Percentiles rank a stretch among this genome's conserved stretches.
These are phyloP conservation scores for Fomitopsis pulvina DNA, from an alignment of 768 basidiomycete genomes.

Conservation along the genomic window DNA sequence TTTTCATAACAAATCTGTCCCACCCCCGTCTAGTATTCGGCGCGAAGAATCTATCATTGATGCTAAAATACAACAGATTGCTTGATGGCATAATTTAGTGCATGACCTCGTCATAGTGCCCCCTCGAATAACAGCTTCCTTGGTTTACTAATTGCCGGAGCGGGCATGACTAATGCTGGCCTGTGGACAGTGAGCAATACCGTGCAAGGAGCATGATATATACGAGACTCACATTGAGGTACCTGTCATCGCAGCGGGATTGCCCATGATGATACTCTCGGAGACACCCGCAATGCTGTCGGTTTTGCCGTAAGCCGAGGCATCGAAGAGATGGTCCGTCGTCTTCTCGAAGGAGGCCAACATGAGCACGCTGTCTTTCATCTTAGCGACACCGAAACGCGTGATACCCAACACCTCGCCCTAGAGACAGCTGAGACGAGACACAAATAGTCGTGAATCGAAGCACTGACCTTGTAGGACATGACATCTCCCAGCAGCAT, in stretches of 20 bases:
- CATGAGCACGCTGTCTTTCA: constrained; percentile 99
- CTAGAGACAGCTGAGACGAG: constrained; percentile 31
- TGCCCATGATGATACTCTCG: constrained; percentile 99
- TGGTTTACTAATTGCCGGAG: constrained; percentile 30
- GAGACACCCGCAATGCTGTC: constrained; percentile 96
- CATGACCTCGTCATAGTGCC: constrained; percentile 20
- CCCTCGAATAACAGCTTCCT: constrained; percentile 33
- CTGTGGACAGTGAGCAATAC: constrained; percentile 14
- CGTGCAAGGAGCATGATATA: neutral
- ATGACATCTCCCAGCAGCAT: constrained; percentile 99
- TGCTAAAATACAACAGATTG: neutral
- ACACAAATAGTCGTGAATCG: neutral
- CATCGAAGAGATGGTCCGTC: constrained; percentile 98
- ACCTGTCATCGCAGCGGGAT: constrained; percentile 88
- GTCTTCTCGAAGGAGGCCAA: constrained; percentile 99
- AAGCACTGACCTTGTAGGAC: constrained; percentile 77
- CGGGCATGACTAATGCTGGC: constrained; percentile 33
- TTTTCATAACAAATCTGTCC: neutral
- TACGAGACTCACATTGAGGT: constrained; percentile 75
- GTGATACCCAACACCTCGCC: constrained; percentile 98
- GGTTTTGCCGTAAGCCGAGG: constrained; percentile 91
- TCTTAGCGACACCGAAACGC: constrained; percentile 97
- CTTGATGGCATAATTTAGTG: constrained; percentile 2
- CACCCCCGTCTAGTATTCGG: neutral
- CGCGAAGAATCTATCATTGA: neutral